Percentiles rank a stretch among this genome's conserved stretches.
Conservation (phyloP, 441 rosid species). For the Capsella rubella region DNA sequence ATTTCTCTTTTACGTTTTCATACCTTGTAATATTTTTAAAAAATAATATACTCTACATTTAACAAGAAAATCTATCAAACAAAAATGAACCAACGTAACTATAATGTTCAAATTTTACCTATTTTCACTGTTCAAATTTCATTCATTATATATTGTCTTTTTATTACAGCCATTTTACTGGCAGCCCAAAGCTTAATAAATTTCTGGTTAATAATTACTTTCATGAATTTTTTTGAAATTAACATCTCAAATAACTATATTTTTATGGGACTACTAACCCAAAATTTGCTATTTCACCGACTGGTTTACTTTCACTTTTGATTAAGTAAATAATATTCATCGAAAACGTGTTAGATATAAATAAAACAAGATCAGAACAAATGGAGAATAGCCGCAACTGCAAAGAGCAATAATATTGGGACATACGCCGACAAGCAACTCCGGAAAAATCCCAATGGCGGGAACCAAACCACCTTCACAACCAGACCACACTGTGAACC, state of each 20-base stretch:
- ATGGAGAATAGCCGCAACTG: not conserved
- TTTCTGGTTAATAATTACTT: not conserved
- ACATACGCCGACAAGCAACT: not conserved
- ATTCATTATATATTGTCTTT: not conserved
- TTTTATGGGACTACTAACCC: not conserved
- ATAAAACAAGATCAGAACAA: not conserved
- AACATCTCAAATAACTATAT: not conserved
- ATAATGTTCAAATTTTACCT: not conserved
- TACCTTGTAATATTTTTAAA: not conserved
- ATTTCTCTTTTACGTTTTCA: too few species aligned
- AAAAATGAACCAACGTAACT: not conserved
- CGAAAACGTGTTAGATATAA: not conserved
- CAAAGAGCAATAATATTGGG: not conserved
- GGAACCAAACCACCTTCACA: constrained; percentile 11
- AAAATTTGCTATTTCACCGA: not conserved
- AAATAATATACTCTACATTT: not conserved
- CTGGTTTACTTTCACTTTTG: not conserved
- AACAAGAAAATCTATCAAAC: not conserved
- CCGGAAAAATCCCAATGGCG: too few species aligned
- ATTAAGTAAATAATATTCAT: not conserved
- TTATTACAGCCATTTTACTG: too few species aligned
- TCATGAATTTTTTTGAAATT: not conserved
- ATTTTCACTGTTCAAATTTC: not conserved
- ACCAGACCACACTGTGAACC: not conserved
- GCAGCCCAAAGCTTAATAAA: not conserved